Evolutionary conservation across 148 eudicot species (phyloP).

Genomic region (Amaranthus cruentus): DNA sequence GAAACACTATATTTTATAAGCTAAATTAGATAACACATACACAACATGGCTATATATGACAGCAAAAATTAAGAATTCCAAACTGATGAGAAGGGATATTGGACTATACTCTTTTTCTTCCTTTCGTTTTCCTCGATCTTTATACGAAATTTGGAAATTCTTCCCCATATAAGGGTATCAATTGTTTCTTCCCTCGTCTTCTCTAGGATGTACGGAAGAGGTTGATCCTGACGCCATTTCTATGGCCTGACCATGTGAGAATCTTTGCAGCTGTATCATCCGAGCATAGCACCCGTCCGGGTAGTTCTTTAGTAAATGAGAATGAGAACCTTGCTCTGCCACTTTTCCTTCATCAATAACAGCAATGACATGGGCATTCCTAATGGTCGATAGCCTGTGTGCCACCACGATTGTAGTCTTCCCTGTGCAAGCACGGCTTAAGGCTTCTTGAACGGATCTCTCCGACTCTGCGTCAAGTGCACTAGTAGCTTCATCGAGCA

Average conservation of each 20-base stretch:
- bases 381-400: constrained; percentile 78
- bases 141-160: constrained; percentile 13
- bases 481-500: constrained; percentile 94
- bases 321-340: constrained; percentile 93
- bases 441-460: constrained; percentile 79
- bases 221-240: constrained; percentile 61
- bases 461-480: constrained; percentile 95
- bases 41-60: constrained; percentile 38
- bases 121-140: constrained; percentile 10
- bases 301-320: constrained; percentile 68
- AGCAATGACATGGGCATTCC: constrained; percentile 87
- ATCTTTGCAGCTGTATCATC: constrained; percentile 90
- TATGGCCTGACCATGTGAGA: constrained; percentile 69
- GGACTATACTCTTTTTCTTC: constrained; percentile 20
- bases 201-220: constrained; percentile 53
- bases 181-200: constrained; percentile 38
- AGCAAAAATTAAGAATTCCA: constrained; percentile 38
- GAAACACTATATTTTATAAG: constrained; percentile 26
- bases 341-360: constrained; percentile 95
- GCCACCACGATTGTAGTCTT: constrained; percentile 91
- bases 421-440: constrained; percentile 77
- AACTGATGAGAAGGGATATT: constrained; percentile 29
- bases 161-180: background rate
- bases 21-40: constrained; percentile 40
- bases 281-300: constrained; percentile 86